These are phyloP conservation scores for Talaromyces sp. DNA, from an alignment of 2,329 filamentous ascomycete species.

Conservation along the genomic window DNA sequence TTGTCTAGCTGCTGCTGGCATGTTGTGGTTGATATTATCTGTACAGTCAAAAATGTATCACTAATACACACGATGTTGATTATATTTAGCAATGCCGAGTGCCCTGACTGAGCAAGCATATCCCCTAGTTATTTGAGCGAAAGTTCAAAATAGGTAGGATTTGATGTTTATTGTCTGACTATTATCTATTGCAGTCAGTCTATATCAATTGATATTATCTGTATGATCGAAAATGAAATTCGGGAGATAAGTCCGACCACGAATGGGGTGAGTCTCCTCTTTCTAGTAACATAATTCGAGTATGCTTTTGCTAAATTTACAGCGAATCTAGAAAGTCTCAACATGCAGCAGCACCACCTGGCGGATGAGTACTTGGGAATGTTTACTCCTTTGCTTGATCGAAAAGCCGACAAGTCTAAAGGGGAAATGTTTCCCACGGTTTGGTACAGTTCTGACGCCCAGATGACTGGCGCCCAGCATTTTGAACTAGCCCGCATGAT, in stretches of 20 bases:
- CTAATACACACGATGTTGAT: too few species aligned
- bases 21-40: too few species aligned
- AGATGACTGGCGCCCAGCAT: constrained; percentile 20
- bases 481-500: constrained; percentile 20
- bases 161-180: too few species aligned
- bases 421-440: constrained; percentile 20
- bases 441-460: constrained; percentile 18
- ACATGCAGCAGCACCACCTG: neutral
- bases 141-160: too few species aligned
- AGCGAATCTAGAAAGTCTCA: neutral
- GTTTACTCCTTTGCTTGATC: constrained; percentile 14
- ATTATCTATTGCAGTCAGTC: too few species aligned
- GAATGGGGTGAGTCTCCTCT: neutral
- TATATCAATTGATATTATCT: too few species aligned
- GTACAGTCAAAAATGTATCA: too few species aligned
- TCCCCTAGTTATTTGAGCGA: too few species aligned
- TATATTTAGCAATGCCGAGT: too few species aligned
- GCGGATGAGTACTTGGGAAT: neutral
- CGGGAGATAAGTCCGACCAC: neutral
- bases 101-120: too few species aligned
- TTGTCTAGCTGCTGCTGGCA: too few species aligned
- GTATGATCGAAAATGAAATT: too few species aligned
- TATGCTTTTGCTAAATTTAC: neutral
- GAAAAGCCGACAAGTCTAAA: constrained; percentile 14
- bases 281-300: neutral